Conservation (phyloP, 2,329 filamentous ascomycete genomes). For the Penicillium expansum region DNA sequence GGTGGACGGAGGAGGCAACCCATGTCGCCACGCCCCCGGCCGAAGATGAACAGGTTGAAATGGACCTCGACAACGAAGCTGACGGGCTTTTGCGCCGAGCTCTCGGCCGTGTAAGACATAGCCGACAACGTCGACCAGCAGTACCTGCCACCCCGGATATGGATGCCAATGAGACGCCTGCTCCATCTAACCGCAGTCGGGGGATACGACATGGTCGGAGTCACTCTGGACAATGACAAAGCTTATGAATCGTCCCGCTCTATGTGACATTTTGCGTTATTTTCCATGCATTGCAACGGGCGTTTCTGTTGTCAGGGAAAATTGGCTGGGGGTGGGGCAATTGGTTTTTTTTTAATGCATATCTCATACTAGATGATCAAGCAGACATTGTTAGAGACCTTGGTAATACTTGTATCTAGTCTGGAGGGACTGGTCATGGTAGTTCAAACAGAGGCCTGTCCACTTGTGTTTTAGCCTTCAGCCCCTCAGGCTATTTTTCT, state of each 20-base stretch:
- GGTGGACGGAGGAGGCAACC: slow-evolving; percentile 40
- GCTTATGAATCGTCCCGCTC: not conserved
- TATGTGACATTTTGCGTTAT: not conserved
- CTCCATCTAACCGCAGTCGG: slow-evolving; percentile 19
- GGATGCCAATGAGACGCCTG: slow-evolving; percentile 25
- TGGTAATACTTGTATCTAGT: not conserved
- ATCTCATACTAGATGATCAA: not conserved
- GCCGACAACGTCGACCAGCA: slow-evolving; percentile 20
- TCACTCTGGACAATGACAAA: slow-evolving; percentile 18
- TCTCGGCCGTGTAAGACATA: slow-evolving; percentile 33
- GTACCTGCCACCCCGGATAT: slow-evolving; percentile 18
- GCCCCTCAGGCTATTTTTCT: not conserved
- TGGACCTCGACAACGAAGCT: slow-evolving; percentile 45
- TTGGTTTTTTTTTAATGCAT: not conserved
- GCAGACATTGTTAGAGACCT: not conserved
- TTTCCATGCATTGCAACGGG: slow-evolving; percentile 17
- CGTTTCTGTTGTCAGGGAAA: slow-evolving; percentile 1
- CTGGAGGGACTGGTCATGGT: not conserved
- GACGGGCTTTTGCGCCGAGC: slow-evolving; percentile 42
- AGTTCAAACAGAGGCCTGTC: not conserved
- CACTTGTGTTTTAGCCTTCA: not conserved
- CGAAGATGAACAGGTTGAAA: slow-evolving; percentile 37
- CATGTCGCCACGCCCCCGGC: slow-evolving; percentile 27
- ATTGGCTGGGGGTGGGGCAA: not conserved
- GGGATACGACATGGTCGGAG: slow-evolving; percentile 19